Percentiles rank a stretch among this genome's conserved stretches.
phyloP scores from a whole-genome alignment of 805 yeast genomes.

The Cephaloascus fragrans region DNA sequence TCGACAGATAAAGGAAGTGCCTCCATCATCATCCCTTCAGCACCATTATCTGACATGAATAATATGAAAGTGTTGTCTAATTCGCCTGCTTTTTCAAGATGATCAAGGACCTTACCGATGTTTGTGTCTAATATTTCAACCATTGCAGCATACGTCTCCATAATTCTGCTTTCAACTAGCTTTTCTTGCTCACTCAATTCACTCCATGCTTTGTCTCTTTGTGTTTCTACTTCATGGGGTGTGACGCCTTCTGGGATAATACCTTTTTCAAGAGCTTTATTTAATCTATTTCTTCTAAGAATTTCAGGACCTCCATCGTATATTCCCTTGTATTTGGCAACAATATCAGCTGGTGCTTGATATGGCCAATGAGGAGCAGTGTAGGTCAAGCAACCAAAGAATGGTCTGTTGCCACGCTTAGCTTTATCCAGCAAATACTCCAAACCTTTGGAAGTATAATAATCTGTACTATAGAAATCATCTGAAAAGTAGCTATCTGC shows the following conservation, averaged over 20 bases:
- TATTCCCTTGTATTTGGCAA: slow-evolving; percentile 36
- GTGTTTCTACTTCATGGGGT: slow-evolving; percentile 35
- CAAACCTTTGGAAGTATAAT: slow-evolving; percentile 33
- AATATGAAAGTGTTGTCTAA: slow-evolving; percentile 45
- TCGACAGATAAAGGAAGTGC: slow-evolving; percentile 35
- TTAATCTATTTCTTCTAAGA: slow-evolving; percentile 27
- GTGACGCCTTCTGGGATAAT: slow-evolving; percentile 30
- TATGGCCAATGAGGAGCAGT: slow-evolving; percentile 65
- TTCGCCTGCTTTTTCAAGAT: slow-evolving; percentile 30
- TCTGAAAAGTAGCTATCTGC: slow-evolving; percentile 30
- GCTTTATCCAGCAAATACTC: slow-evolving; percentile 19
- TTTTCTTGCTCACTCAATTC: slow-evolving; percentile 28
- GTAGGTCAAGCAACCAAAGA: slow-evolving; percentile 43
- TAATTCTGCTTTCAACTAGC: slow-evolving; percentile 27
- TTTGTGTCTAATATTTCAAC: slow-evolving; percentile 44
- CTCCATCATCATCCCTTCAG: slow-evolving; percentile 51
- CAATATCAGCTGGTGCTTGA: slow-evolving; percentile 43
- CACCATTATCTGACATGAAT: slow-evolving; percentile 58
- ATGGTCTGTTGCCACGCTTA: slow-evolving; percentile 34
- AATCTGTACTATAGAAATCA: slow-evolving; percentile 34
- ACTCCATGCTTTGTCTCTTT: slow-evolving; percentile 31
- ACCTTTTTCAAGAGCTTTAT: slow-evolving; percentile 32
- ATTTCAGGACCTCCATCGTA: slow-evolving; percentile 40
- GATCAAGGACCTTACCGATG: slow-evolving; percentile 37
- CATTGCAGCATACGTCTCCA: slow-evolving; percentile 59